Percentiles rank a stretch among this genome's conserved stretches.
These are phyloP conservation scores for Auriculariales sp. DNA, from an alignment of 768 basidiomycete genomes.

Conservation along the genomic window DNA sequence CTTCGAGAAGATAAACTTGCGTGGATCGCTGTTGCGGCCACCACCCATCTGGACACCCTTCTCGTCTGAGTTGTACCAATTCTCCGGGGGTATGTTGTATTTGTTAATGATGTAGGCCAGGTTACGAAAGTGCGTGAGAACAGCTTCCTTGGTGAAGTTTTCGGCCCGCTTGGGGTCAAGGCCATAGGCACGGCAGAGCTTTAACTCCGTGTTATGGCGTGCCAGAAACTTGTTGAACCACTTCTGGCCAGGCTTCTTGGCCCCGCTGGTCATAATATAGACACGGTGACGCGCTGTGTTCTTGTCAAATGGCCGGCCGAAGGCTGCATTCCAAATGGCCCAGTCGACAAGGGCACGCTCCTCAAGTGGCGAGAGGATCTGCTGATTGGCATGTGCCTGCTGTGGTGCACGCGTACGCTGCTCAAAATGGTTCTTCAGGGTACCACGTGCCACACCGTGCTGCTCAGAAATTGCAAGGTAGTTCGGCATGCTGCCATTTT, in stretches of 20 bases:
- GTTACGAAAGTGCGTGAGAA: not conserved
- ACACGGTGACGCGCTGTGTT: not conserved
- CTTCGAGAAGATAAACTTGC: conserved; percentile 10
- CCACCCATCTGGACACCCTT: conserved; percentile 5
- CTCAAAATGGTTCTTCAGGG: not conserved
- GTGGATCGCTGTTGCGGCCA: conserved; percentile 6
- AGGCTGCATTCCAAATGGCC: not conserved
- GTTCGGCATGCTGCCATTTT: no score
- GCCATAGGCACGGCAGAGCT: not conserved
- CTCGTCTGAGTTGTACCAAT: conserved; percentile 6
- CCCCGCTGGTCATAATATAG: not conserved
- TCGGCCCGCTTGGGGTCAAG: conserved; percentile 5
- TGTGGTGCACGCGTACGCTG: not conserved
- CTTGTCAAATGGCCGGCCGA: not conserved
- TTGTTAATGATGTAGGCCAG: not conserved
- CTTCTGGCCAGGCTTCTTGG: not conserved
- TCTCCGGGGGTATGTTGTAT: conserved; percentile 6
- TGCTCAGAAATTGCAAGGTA: not conserved
- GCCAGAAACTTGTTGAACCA: not conserved
- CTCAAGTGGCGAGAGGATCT: not conserved
- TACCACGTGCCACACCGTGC: not conserved
- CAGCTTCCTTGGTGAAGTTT: conserved; percentile 1
- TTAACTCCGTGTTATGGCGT: not conserved
- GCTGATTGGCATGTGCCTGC: not conserved
- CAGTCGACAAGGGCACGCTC: not conserved